These are phyloP conservation scores for Alternaria angustiovoidea DNA, from an alignment of 2,329 filamentous ascomycete species.

Conservation along the genomic window DNA sequence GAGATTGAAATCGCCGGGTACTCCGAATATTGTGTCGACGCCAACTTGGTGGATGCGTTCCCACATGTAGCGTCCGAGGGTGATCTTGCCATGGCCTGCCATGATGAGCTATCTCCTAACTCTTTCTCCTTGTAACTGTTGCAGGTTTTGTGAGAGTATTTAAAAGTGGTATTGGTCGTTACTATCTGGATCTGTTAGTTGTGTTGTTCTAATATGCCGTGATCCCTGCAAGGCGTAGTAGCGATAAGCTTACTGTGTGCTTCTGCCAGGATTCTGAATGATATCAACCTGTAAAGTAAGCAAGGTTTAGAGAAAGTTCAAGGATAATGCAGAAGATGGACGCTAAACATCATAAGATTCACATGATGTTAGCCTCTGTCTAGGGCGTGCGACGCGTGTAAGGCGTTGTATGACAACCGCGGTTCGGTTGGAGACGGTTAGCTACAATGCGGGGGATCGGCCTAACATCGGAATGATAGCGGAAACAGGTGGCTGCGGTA, in stretches of 20 bases:
- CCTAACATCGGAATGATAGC: conserved; percentile 15
- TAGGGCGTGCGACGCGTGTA: conserved; percentile 18
- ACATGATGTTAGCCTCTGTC: conserved; percentile 13
- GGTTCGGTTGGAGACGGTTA: conserved; percentile 31
- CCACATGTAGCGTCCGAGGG: conserved; percentile 55
- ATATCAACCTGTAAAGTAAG: conserved; percentile 2
- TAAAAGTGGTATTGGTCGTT: not conserved
- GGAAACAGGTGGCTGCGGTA: not conserved
- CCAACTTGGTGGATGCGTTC: conserved; percentile 53
- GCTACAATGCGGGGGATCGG: conserved; percentile 16
- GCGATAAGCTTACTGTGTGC: conserved; percentile 5
- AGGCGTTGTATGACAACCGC: conserved; percentile 21
- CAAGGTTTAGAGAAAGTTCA: not conserved
- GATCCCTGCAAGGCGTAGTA: not conserved
- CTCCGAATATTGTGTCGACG: conserved; percentile 52
- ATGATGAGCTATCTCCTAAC: not conserved
- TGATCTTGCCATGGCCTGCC: conserved; percentile 38
- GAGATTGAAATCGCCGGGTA: conserved; percentile 58
- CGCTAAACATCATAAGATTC: not conserved
- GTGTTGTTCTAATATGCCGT: not conserved
- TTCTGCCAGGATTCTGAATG: not conserved
- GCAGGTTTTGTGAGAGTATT: not conserved
- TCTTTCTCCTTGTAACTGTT: not conserved
- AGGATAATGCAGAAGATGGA: not conserved
- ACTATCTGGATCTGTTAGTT: not conserved